These are phyloP conservation scores for Komagataea norvegica DNA, from an alignment of 1,139 yeast genomes.

Conservation along the genomic window DNA sequence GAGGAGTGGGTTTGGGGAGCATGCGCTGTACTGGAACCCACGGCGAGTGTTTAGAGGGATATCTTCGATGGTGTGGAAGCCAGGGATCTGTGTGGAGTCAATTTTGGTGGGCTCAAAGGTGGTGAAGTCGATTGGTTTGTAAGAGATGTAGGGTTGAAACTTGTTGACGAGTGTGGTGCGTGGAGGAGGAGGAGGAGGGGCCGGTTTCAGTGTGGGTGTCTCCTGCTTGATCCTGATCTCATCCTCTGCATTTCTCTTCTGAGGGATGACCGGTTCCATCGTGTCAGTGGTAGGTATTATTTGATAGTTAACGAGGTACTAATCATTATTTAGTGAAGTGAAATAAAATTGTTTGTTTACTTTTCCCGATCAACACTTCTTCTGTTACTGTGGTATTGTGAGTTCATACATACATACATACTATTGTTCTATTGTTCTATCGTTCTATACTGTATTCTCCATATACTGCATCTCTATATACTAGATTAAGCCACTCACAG, in stretches of 20 bases:
- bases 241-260: constrained; percentile 12
- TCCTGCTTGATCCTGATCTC: too few relatives aligned
- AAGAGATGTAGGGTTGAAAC: constrained; percentile 41
- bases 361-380: too few relatives aligned
- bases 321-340: too few relatives aligned
- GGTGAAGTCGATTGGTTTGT: constrained; percentile 34
- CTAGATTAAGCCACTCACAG: too few relatives aligned
- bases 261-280: constrained; percentile 14
- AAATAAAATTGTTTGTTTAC: too few relatives aligned
- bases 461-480: too few relatives aligned
- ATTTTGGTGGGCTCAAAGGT: constrained; percentile 11
- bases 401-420: too few relatives aligned
- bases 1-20: constrained; percentile 66
- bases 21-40: constrained; percentile 78
- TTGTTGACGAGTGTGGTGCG: constrained; percentile 37
- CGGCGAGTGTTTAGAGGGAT: constrained; percentile 67
- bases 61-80: constrained; percentile 58
- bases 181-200: constrained; percentile 1
- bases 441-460: too few relatives aligned
- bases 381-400: too few relatives aligned
- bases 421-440: too few relatives aligned
- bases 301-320: too few relatives aligned
- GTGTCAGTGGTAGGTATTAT: too few relatives aligned
- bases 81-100: constrained; percentile 17
- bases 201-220: neutral